Evolutionary conservation across 768 basidiomycete genomes (phyloP).

Genomic region (Termitomyces sp.): DNA sequence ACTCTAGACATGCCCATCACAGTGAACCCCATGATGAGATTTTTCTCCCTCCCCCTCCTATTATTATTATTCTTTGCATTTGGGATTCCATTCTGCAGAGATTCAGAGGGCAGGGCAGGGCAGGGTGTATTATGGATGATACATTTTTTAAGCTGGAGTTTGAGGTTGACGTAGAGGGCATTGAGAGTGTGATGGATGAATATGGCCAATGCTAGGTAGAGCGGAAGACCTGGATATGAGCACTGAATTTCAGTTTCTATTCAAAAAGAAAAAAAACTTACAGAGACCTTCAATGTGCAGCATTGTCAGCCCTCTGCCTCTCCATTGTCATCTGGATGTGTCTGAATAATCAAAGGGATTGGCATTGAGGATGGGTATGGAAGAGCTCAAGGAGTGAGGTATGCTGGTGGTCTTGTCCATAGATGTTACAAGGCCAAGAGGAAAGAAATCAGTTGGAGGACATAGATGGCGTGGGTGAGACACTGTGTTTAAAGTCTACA

Average conservation of each 20-base stretch:
- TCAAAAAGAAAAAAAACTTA: conserved; percentile 3
- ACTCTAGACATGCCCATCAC: too few relatives aligned
- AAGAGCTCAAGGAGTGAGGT: conserved; percentile 25
- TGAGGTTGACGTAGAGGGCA: conserved; percentile 68
- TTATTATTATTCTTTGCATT: too few relatives aligned
- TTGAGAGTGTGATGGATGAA: conserved; percentile 73
- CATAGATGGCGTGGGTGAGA: conserved; percentile 66
- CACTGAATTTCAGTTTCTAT: conserved; percentile 19
- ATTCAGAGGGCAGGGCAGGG: too few relatives aligned
- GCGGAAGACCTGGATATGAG: conserved; percentile 76
- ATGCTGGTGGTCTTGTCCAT: conserved; percentile 43
- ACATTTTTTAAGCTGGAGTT: conserved; percentile 51
- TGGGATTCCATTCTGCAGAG: too few relatives aligned
- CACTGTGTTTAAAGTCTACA: too few relatives aligned
- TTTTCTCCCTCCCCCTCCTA: too few relatives aligned
- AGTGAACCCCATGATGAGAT: too few relatives aligned
- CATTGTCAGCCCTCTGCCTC: conserved; percentile 54
- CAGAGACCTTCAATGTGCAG: conserved; percentile 74
- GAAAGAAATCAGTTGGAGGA: too few relatives aligned
- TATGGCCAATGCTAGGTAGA: too few relatives aligned
- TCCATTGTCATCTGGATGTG: conserved; percentile 26
- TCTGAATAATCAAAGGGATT: too few relatives aligned
- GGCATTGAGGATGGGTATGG: too few relatives aligned
- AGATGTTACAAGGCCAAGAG: conserved; percentile 46
- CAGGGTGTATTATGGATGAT: conserved; percentile 31